Conservation (phyloP, 352 stramenopile species). For the Phytophthora citricola region DNA sequence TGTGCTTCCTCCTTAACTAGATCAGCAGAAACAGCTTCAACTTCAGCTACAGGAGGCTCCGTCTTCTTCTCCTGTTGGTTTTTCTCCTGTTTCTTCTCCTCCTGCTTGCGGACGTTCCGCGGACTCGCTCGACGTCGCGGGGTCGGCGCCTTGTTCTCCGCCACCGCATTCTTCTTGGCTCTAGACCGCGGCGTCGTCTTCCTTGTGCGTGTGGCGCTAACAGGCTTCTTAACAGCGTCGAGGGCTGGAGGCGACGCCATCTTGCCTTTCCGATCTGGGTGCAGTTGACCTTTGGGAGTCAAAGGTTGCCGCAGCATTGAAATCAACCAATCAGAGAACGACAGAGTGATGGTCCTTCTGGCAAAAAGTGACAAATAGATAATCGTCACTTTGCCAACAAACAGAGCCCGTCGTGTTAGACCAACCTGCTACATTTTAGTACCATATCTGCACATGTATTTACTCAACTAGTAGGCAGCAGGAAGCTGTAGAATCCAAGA, state of each 20-base stretch:
- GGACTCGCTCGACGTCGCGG: constrained; percentile 40
- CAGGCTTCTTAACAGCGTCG: constrained; percentile 16
- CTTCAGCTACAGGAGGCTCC: background rate
- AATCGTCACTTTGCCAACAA: too few species aligned
- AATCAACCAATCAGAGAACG: constrained; percentile 30
- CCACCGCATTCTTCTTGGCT: constrained; percentile 20
- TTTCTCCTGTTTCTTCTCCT: constrained; percentile 17
- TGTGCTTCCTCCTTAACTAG: constrained; percentile 9
- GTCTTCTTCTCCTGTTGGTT: background rate
- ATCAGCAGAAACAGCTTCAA: background rate
- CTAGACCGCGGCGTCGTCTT: constrained; percentile 26
- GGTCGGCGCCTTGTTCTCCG: constrained; percentile 31
- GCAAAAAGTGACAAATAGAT: too few species aligned
- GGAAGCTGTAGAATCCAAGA: background rate
- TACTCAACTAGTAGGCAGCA: background rate
- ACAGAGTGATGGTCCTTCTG: background rate
- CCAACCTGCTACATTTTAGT: too few species aligned
- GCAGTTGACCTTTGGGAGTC: constrained; percentile 19
- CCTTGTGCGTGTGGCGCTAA: constrained; percentile 7
- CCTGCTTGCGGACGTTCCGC: constrained; percentile 19
- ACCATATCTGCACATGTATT: background rate
- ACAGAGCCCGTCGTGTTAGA: too few species aligned
- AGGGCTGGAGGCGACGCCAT: constrained; percentile 12
- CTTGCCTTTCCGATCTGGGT: constrained; percentile 32
- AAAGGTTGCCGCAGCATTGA: constrained; percentile 10